Conservation (phyloP, 495 filamentous ascomycete genomes). For the Bathelium albidoporum region DNA sequence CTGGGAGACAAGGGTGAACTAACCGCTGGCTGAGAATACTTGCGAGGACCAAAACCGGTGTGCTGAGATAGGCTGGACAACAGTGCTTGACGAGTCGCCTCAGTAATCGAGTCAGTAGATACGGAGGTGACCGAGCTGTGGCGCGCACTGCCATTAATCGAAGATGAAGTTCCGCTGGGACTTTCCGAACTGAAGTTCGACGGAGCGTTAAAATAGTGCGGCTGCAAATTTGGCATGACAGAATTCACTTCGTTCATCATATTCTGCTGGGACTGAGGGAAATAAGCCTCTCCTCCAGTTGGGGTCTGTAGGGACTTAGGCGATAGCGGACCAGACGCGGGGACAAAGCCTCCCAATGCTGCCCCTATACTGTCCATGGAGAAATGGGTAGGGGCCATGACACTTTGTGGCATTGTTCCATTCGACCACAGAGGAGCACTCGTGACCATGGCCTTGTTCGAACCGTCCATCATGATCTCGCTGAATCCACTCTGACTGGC, state of each 20-base stretch:
- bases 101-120: constrained; percentile 77
- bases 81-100: constrained; percentile 83
- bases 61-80: constrained; percentile 71
- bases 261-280: constrained; percentile 21
- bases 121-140: constrained; percentile 55
- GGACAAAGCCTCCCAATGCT: constrained; percentile 25
- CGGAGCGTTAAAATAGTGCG: constrained; percentile 39
- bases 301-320: constrained; percentile 24
- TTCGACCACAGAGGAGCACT: constrained; percentile 56
- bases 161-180: constrained; percentile 45
- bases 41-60: constrained; percentile 58
- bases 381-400: constrained; percentile 51
- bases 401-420: constrained; percentile 49
- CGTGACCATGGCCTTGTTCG: constrained; percentile 46
- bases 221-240: constrained; percentile 26
- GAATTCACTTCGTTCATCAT: constrained; percentile 17
- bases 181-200: constrained; percentile 51
- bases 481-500: constrained; percentile 86
- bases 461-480: constrained; percentile 83
- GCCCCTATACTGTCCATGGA: constrained; percentile 43
- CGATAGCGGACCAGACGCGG: constrained; percentile 16
- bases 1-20: constrained; percentile 54
- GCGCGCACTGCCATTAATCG: constrained; percentile 51
- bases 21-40: constrained; percentile 65
- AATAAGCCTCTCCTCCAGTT: constrained; percentile 22